Evolutionary conservation across 108 stramenopile genomes (phyloP).

Genomic region (Nannochloropsis granulata): DNA sequence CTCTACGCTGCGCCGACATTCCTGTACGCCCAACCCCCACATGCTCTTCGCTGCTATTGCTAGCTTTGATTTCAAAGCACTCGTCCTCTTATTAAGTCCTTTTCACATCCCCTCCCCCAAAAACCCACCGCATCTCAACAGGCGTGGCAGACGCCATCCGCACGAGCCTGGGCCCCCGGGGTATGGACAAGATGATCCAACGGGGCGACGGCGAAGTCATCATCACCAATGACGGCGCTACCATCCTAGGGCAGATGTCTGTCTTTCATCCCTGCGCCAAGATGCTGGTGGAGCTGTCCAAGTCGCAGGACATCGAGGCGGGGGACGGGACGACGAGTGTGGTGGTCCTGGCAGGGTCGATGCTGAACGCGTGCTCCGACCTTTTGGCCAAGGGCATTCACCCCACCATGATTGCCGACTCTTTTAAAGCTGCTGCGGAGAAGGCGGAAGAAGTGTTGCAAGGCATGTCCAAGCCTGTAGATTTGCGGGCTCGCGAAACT

Average conservation of each 20-base stretch:
- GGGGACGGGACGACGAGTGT: constrained; percentile 87
- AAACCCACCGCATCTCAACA: constrained; percentile 3
- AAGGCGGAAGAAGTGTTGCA: constrained; percentile 45
- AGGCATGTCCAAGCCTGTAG: constrained; percentile 56
- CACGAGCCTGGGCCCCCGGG: constrained; percentile 89
- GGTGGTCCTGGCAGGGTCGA: constrained; percentile 89
- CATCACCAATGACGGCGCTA: constrained; percentile 98
- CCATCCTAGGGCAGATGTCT: constrained; percentile 80
- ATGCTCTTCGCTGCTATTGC: too few relatives aligned
- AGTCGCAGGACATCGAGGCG: constrained; percentile 97
- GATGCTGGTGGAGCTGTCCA: constrained; percentile 92
- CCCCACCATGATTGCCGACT: constrained; percentile 78
- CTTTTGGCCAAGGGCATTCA: constrained; percentile 68
- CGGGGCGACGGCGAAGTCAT: constrained; percentile 73
- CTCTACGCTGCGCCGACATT: too few relatives aligned
- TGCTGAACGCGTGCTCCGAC: constrained; percentile 69
- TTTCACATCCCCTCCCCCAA: neutral
- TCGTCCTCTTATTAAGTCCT: too few relatives aligned
- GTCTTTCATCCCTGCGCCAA: constrained; percentile 92
- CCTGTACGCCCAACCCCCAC: too few relatives aligned
- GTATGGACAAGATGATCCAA: constrained; percentile 98
- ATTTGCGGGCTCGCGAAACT: constrained; percentile 58
- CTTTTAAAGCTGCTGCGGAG: constrained; percentile 48
- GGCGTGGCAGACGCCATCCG: constrained; percentile 92
- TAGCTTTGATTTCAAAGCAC: too few relatives aligned